phyloP scores from a whole-genome alignment of 2,329 filamentous ascomycete genomes.

The Camptophora hylomeconis region DNA sequence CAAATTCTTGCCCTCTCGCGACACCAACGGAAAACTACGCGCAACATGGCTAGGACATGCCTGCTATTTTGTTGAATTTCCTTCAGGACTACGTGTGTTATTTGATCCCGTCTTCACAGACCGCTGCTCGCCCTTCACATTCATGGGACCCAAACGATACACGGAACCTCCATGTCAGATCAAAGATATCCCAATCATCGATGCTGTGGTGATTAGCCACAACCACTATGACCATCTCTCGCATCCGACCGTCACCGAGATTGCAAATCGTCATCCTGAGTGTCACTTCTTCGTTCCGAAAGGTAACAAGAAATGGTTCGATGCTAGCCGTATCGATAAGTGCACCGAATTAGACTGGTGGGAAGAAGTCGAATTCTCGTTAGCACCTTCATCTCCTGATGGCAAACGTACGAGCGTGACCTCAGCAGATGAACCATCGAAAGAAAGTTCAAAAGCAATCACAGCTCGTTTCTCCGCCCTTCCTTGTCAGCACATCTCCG shows the following conservation, averaged over 20 bases:
- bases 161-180: conserved; percentile 66
- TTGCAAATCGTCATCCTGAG: conserved; percentile 58
- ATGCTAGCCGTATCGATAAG: conserved; percentile 52
- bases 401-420: conserved; percentile 20
- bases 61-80: conserved; percentile 86
- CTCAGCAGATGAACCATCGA: conserved; percentile 15
- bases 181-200: conserved; percentile 54
- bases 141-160: conserved; percentile 59
- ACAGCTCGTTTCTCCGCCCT: conserved; percentile 62
- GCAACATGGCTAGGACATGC: conserved; percentile 94
- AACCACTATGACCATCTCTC: conserved; percentile 91
- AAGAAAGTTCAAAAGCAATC: conserved; percentile 37
- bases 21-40: conserved; percentile 46
- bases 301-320: conserved; percentile 75
- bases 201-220: conserved; percentile 62
- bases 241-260: conserved; percentile 57
- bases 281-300: conserved; percentile 82
- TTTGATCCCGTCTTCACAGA: conserved; percentile 92
- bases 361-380: conserved; percentile 63
- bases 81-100: conserved; percentile 69
- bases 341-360: conserved; percentile 94
- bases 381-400: conserved; percentile 32
- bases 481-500: conserved; percentile 72
- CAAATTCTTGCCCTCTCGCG: conserved; percentile 49
- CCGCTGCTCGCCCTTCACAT: conserved; percentile 64